These are phyloP conservation scores for Echeveria elegans DNA, from an alignment of 164 flowering plant genomes.

Conservation along the genomic window DNA sequence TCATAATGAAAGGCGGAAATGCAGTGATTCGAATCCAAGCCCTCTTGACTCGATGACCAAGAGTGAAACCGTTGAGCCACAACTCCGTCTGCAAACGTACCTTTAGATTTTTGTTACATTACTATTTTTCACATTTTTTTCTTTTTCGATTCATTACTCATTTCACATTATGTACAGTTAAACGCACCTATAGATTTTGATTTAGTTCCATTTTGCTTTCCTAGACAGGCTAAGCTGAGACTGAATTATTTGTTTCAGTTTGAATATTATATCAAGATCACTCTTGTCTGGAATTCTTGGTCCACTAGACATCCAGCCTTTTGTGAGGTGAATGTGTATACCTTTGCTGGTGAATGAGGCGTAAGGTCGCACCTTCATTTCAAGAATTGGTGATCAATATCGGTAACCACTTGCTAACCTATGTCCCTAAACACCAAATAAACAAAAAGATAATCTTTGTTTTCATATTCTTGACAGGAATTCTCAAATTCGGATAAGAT, in stretches of 20 bases:
- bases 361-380: neutral
- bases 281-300: neutral
- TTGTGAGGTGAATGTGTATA: too few species aligned
- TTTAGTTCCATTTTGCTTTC: neutral
- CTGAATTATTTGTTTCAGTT: constrained; percentile 2
- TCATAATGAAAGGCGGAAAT: too few species aligned
- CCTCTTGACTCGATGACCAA: neutral
- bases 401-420: neutral
- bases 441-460: too few species aligned
- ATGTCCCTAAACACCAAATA: neutral
- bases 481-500: neutral
- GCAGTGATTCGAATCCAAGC: too few species aligned
- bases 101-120: too few species aligned
- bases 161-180: neutral
- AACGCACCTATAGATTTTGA: neutral
- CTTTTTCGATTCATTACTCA: too few species aligned
- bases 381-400: neutral
- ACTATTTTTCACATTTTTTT: too few species aligned
- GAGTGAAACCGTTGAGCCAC: neutral
- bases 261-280: neutral
- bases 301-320: neutral
- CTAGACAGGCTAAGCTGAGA: neutral
- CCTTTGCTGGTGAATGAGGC: neutral
- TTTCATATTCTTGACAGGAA: neutral
- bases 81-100: too few species aligned